Conservation (phyloP, 1,139 yeast species). For the Hanseniaspora gamundiae region DNA sequence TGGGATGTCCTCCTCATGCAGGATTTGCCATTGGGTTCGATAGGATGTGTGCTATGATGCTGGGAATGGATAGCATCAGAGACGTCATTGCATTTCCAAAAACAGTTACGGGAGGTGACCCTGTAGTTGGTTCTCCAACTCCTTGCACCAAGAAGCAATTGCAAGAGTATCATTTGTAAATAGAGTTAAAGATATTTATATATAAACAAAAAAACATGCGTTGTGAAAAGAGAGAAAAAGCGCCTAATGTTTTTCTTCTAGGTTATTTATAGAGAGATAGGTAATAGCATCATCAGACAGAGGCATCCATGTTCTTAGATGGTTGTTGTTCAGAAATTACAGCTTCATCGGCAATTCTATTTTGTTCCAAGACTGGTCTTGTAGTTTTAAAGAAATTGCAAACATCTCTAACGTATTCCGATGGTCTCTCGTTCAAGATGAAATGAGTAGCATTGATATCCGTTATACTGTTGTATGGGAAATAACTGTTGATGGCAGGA, state of each 20-base stretch:
- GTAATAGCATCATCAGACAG: background rate
- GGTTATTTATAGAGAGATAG: no score
- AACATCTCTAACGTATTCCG: constrained; percentile 26
- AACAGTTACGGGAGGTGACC: constrained; percentile 77
- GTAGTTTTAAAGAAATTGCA: constrained; percentile 17
- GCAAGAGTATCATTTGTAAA: background rate
- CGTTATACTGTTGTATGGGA: constrained; percentile 24
- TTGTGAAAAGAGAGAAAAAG: no score
- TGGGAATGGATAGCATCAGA: constrained; percentile 63
- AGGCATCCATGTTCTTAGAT: background rate
- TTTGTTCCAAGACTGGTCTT: constrained; percentile 11
- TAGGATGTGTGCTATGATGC: constrained; percentile 79
- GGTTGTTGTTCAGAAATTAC: background rate
- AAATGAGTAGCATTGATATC: constrained; percentile 37
- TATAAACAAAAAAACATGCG: no score
- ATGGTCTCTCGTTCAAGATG: constrained; percentile 33
- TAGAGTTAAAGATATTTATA: background rate
- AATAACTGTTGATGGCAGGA: constrained; percentile 28
- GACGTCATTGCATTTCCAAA: constrained; percentile 97
- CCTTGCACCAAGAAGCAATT: background rate
- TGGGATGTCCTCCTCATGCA: constrained; percentile 98
- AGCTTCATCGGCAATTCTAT: constrained; percentile 6
- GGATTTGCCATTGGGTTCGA: constrained; percentile 95
- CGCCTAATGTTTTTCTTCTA: no score
- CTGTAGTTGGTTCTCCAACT: constrained; percentile 81